Evolutionary conservation across 192 early-diverging fungal genomes (phyloP).

Genomic region (Linnemannia elongata): DNA sequence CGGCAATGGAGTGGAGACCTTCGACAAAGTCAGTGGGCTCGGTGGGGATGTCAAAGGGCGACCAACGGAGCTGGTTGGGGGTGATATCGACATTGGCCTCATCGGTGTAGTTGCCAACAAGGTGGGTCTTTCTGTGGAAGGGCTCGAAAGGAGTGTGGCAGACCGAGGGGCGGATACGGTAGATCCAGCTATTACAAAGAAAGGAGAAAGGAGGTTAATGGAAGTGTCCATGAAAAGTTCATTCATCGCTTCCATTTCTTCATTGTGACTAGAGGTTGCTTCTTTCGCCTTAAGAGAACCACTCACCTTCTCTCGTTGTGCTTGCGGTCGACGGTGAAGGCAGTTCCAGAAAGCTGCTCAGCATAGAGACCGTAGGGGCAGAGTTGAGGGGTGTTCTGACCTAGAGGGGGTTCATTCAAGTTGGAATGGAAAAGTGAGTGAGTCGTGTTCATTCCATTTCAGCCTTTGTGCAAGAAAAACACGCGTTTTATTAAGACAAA

Average conservation of each 20-base stretch:
- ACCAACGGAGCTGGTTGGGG: constrained; percentile 94
- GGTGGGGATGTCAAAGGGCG: constrained; percentile 82
- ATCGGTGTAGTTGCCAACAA: constrained; percentile 73
- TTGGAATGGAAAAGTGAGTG: neutral
- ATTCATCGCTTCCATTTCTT: neutral
- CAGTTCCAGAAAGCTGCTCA: constrained; percentile 94
- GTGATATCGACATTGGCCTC: constrained; percentile 71
- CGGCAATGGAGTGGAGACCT: constrained; percentile 87
- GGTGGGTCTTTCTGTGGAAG: constrained; percentile 31
- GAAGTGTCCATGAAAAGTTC: neutral
- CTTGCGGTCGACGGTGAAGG: constrained; percentile 86
- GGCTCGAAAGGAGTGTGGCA: constrained; percentile 80
- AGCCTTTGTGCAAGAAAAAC: neutral
- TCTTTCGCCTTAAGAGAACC: neutral
- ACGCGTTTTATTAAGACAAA: neutral
- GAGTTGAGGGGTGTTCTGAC: constrained; percentile 93
- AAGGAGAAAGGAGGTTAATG: neutral
- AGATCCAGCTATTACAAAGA: constrained; percentile 82
- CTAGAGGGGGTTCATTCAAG: constrained; percentile 40
- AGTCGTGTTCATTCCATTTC: neutral
- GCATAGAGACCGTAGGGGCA: constrained; percentile 93
- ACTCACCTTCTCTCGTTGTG: constrained; percentile 83
- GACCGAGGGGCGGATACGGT: constrained; percentile 94
- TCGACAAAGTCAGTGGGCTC: constrained; percentile 82
- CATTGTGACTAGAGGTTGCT: neutral